Evolutionary conservation across 208 protist genomes (phyloP), one percentile per base, ranked within the genome.

Genomic region (Leishmania gerbilli): DNA sequence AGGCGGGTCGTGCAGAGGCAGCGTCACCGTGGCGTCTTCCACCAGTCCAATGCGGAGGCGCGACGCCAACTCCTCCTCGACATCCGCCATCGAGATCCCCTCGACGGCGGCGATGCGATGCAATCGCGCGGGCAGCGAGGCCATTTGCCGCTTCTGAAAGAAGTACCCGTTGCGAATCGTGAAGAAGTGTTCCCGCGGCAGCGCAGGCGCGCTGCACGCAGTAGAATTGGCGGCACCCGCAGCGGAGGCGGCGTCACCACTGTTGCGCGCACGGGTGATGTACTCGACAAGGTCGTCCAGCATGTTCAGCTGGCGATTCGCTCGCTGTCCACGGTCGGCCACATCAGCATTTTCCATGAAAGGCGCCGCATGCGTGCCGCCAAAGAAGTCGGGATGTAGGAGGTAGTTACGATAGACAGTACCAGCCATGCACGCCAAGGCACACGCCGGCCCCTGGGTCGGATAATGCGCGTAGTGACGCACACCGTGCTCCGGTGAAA

Each of bases 351-450:
- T 9, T 19, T 42, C 68, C 34, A 53, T 49, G 34, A n/a, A 56
- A 4, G 27, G 0, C 1, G 11, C 42, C 3, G 45, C 31, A 24
- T 13, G 2, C 17, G 72, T 21, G 19, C 9, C 76, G 0, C 24
- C 49, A 58, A 91, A 78, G 21, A 88, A 76, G 47, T 76, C n/a
- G 5, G 83, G 75, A 69, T 89, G 88, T 0, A 93, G 77, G 11
- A 96, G 79, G 56, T 95, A 96, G 79, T 95, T 94, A 62, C 93
- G 90, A 60, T 93, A 93, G n/a, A 83, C 89, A 19, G 90, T 93
- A 34, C 84, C 91, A 0, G 80, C 83, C 37, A 88, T 80, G 80
- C 90, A 95, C 7, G 88, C 88, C 34, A 93, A 55, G 17, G 93
- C 89, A 55, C 89, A 93, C 60, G 89, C 91, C 3, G 93, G 93